These are phyloP conservation scores for Fusarium decemcellulare DNA, from an alignment of 2,329 filamentous ascomycete genomes.

Conservation along the genomic window DNA sequence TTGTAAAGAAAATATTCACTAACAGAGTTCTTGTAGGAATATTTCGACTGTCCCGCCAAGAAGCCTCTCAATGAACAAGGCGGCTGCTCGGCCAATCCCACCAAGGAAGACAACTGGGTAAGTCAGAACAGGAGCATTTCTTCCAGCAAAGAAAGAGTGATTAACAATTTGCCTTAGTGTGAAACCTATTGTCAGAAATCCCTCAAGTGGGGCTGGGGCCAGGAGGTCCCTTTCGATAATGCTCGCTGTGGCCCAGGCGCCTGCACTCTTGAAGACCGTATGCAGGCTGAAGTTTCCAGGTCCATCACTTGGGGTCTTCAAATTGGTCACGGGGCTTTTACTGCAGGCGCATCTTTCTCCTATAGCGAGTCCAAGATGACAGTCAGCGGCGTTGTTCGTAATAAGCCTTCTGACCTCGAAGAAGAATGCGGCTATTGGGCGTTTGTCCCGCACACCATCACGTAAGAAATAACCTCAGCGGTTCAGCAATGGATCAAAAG, in stretches of 20 bases:
- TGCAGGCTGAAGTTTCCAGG: neutral
- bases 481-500: neutral
- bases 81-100: neutral
- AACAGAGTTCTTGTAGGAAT: neutral
- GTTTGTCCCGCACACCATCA: constrained; percentile 11
- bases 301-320: neutral
- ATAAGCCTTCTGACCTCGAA: constrained; percentile 1
- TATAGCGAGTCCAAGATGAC: constrained; percentile 5
- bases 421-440: constrained; percentile 17
- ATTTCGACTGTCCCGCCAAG: neutral
- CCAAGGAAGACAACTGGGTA: neutral
- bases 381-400: neutral
- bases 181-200: neutral
- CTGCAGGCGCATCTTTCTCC: constrained; percentile 3
- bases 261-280: neutral
- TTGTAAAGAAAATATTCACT: neutral
- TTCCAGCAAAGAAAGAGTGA: neutral
- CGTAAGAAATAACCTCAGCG: neutral
- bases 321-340: constrained; percentile 4
- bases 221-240: neutral
- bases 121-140: neutral
- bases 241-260: neutral
- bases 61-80: neutral
- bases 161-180: neutral
- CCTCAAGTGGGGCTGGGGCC: neutral